A percentile compares a stretch with the other conserved stretches of the same genome.
These are phyloP conservation scores for Pseudogymnoascus destructans DNA, from an alignment of 2,329 filamentous ascomycete species.

Conservation along the genomic window DNA sequence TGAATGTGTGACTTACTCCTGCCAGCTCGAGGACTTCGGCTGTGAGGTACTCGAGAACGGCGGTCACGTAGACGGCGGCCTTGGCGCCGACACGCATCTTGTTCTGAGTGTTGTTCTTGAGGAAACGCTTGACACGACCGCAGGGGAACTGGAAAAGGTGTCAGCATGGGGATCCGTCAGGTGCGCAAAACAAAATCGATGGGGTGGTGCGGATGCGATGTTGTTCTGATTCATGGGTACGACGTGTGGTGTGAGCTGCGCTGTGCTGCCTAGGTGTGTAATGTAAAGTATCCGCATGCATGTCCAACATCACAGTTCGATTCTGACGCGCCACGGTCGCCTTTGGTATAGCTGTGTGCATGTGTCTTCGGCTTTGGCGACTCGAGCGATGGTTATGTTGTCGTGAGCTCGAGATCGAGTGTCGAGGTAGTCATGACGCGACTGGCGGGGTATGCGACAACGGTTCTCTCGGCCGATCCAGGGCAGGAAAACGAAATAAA, in stretches of 20 bases:
- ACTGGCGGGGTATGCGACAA: conserved; percentile 11
- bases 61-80: conserved; percentile 95
- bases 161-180: conserved; percentile 20
- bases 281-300: neutral
- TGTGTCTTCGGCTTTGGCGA: neutral
- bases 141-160: conserved; percentile 68
- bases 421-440: conserved; percentile 11
- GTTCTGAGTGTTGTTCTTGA: conserved; percentile 98
- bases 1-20: conserved; percentile 46
- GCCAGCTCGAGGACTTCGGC: conserved; percentile 96
- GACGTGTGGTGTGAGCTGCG: neutral
- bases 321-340: neutral
- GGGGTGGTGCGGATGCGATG: neutral
- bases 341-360: neutral
- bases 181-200: neutral
- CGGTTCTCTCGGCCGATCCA: neutral
- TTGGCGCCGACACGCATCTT: conserved; percentile 99
- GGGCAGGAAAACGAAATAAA: conserved; percentile 2
- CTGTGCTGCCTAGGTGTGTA: neutral
- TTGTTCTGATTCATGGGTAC: neutral
- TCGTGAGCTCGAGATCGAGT: neutral
- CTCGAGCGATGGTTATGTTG: neutral
- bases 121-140: conserved; percentile 98
- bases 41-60: conserved; percentile 94
- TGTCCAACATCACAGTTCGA: neutral